Evolutionary conservation across 2,329 filamentous ascomycete genomes (phyloP).

Genomic region (Onygenales sp.): DNA sequence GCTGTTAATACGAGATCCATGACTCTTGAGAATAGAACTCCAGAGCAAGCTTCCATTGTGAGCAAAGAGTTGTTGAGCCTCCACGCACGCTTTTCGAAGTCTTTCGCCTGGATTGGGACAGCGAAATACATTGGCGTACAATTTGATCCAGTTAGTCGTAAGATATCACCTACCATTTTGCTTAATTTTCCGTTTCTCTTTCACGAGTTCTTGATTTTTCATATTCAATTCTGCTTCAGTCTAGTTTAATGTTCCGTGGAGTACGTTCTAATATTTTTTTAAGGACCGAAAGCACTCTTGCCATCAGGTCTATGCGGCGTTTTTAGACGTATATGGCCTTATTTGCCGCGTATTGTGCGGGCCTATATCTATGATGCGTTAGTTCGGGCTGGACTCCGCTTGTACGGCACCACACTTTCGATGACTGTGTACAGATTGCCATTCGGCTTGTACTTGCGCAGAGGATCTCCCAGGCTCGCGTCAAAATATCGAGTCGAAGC

Average conservation of each 20-base stretch:
- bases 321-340: conserved; percentile 1
- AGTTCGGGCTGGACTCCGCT: conserved; percentile 2
- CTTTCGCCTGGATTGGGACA: conserved; percentile 6
- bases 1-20: not conserved
- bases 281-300: not conserved
- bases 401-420: conserved; percentile 8
- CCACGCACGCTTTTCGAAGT: conserved; percentile 4
- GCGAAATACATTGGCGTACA: conserved; percentile 1
- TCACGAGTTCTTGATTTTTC: not conserved
- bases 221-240: not conserved
- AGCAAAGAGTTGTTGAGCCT: conserved; percentile 5
- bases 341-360: conserved; percentile 3
- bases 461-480: conserved; percentile 2
- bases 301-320: not conserved
- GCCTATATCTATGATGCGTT: conserved; percentile 5
- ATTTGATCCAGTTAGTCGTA: not conserved
- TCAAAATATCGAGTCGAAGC: conserved; percentile 6
- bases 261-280: not conserved
- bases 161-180: not conserved
- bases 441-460: conserved; percentile 11
- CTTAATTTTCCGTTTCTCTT: not conserved
- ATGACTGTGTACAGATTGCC: conserved; percentile 9
- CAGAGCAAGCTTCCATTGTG: conserved; percentile 2
- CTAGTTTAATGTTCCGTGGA: not conserved
- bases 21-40: conserved; percentile 6